Conservation (phyloP, 2,329 filamentous ascomycete species). For the Fusarium algeriense region DNA sequence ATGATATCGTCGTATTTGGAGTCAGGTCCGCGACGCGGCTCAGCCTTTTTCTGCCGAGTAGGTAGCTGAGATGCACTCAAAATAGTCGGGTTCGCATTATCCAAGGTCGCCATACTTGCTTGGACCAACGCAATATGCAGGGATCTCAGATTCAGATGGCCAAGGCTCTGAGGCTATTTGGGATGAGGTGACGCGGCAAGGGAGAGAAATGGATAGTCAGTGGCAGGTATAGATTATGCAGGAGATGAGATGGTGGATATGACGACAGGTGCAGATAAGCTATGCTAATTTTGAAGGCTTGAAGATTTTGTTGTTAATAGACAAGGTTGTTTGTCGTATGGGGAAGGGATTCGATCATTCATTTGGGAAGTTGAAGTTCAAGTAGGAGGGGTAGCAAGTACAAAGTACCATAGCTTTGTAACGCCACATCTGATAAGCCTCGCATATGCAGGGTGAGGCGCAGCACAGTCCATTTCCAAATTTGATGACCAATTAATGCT, state of each 20-base stretch:
- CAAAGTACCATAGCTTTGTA: background rate
- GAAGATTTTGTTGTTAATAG: constrained; percentile 27
- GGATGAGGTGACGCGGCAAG: constrained; percentile 17
- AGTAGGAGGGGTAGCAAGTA: constrained; percentile 36
- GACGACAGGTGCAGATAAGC: constrained; percentile 23
- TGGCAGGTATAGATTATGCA: constrained; percentile 8
- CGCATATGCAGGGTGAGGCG: constrained; percentile 32
- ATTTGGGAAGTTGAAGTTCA: constrained; percentile 25
- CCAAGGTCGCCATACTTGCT: constrained; percentile 53
- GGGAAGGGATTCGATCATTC: constrained; percentile 20
- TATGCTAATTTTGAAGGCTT: constrained; percentile 32
- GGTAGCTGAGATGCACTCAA: constrained; percentile 89
- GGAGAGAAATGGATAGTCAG: constrained; percentile 3
- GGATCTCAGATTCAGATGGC: constrained; percentile 21
- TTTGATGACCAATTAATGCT: constrained; percentile 5
- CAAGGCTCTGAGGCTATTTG: constrained; percentile 27
- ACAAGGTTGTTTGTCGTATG: constrained; percentile 35
- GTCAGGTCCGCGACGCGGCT: constrained; percentile 61
- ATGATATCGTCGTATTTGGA: constrained; percentile 62
- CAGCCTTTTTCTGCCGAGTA: constrained; percentile 71
- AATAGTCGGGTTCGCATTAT: constrained; percentile 94
- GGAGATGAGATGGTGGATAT: constrained; percentile 40
- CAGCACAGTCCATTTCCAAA: constrained; percentile 26
- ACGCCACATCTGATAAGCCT: constrained; percentile 45
- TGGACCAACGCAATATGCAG: constrained; percentile 21